These are phyloP conservation scores for Salix caprea DNA, from an alignment of 345 rosid species.

Conservation along the genomic window DNA sequence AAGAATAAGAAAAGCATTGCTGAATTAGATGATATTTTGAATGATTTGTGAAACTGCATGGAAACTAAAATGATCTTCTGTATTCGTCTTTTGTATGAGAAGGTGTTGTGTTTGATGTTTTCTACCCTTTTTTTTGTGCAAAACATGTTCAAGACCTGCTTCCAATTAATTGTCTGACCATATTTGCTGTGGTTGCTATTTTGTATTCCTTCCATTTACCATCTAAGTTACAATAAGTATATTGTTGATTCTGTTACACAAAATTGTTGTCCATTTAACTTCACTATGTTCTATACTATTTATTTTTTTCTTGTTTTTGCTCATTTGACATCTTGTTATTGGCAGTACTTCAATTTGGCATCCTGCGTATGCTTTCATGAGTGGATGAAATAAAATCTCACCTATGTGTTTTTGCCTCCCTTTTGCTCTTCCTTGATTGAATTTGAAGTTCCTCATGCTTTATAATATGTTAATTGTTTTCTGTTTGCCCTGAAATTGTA, in stretches of 20 bases:
- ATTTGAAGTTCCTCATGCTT: background rate
- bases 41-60: background rate
- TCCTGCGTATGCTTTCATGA: background rate
- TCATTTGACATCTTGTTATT: background rate
- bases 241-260: background rate
- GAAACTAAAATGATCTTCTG: background rate
- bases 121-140: background rate
- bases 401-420: background rate
- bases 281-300: background rate
- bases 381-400: background rate
- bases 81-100: background rate
- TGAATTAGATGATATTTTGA: background rate
- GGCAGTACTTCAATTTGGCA: background rate
- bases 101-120: background rate
- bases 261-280: background rate
- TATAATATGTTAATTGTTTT: background rate
- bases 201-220: background rate
- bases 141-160: background rate
- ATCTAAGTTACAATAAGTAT: background rate
- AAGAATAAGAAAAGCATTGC: background rate
- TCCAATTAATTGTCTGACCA: background rate
- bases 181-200: background rate
- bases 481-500: constrained; percentile 19
- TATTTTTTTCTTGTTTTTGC: background rate
- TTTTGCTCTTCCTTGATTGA: constrained; percentile 2